A percentile compares a stretch with the other conserved stretches of the same genome.
phyloP scores from a whole-genome alignment of 768 basidiomycete genomes.

The Glaciozyma martinii region DNA sequence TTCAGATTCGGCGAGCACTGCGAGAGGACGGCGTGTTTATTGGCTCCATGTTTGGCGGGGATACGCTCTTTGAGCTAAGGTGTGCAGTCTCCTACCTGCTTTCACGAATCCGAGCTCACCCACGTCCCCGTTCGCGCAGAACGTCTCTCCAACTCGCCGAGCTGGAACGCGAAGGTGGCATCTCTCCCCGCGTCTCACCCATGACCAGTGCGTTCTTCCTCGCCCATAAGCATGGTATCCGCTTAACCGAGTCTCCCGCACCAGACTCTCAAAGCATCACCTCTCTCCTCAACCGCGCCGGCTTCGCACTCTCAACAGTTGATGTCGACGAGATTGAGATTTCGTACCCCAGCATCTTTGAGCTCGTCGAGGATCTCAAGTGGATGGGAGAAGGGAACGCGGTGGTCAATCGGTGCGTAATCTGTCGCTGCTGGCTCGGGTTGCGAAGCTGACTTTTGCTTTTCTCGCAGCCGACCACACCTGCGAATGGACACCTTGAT shows the following conservation, averaged over 20 bases:
- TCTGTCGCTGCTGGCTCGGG: background rate
- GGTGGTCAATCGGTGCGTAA: constrained; percentile 60
- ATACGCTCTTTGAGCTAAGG: constrained; percentile 89
- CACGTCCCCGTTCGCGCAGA: constrained; percentile 44
- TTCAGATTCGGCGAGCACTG: constrained; percentile 76
- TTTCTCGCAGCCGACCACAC: constrained; percentile 36
- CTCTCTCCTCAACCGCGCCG: constrained; percentile 81
- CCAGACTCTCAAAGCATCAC: constrained; percentile 87
- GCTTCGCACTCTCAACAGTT: constrained; percentile 86
- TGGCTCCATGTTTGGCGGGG: constrained; percentile 89
- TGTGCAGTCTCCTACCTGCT: constrained; percentile 33
- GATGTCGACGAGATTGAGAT: constrained; percentile 89
- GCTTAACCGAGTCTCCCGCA: background rate
- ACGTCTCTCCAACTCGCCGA: constrained; percentile 90
- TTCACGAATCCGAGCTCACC: background rate
- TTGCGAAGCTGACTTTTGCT: too few species aligned
- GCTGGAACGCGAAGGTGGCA: constrained; percentile 84
- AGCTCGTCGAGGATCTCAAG: constrained; percentile 81
- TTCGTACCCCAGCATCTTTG: constrained; percentile 90
- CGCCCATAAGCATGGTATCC: background rate
- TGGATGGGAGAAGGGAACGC: constrained; percentile 97
- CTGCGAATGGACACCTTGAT: constrained; percentile 71
- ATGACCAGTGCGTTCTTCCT: constrained; percentile 68
- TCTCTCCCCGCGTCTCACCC: constrained; percentile 91
- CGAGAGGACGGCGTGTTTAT: constrained; percentile 89